Base-by-base conservation (phyloP, 2,329 filamentous ascomycete genomes). In the Fusarium albosuccineum region DNA sequence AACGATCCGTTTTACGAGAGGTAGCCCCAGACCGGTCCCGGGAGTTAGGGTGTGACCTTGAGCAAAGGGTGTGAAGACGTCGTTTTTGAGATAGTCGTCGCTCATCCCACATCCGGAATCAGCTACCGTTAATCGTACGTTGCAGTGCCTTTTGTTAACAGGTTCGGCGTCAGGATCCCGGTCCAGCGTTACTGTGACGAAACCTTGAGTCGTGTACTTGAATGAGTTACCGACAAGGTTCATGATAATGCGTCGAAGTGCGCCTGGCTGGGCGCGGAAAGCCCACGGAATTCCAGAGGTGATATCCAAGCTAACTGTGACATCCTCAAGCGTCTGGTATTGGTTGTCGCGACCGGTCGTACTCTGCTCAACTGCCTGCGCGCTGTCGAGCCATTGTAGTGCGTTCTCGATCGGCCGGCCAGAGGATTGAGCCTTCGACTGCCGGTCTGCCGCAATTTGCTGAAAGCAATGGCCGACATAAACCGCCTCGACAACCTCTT, bases 71-170 rank as follows among this genome's bases (percentile, higher is more conserved):
- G 83, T 86, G 70, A 90, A 92, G 0, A 92, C 75, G 11, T 83
- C 82, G 10, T 86, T 83, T 13, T 83, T 81, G 22, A 92, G 77
- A 67, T 87, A 92, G 8, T 91, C 86, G 11, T 85, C 80, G 0
- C 84, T 84, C 22, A 92, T 92, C 2, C 90, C 91, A 48, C 82
- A 83, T 2, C 90, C 91, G 0, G 90, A 89, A 68, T 92, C 90
- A 22, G 0, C 80, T 79, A 3, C 92, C 83, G 0, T 81, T 84
- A 11, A 89, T 70, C 67, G 72, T 13, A 78, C 62, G 4, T 65
- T 46, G 30, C 63, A 44, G 10, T 70, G 60, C 6, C 53, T 51
- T 29, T 14, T 62, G 60, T 55, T 75, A 78, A 1, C 57, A 66
- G 2, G 77, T 64, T 22, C 22, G 4, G 22, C 22, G 22, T 22